A percentile compares a stretch with the other conserved stretches of the same genome.
These are phyloP conservation scores for Geotrichum klebahnii DNA, from an alignment of 1,139 yeast species.

Conservation along the genomic window DNA sequence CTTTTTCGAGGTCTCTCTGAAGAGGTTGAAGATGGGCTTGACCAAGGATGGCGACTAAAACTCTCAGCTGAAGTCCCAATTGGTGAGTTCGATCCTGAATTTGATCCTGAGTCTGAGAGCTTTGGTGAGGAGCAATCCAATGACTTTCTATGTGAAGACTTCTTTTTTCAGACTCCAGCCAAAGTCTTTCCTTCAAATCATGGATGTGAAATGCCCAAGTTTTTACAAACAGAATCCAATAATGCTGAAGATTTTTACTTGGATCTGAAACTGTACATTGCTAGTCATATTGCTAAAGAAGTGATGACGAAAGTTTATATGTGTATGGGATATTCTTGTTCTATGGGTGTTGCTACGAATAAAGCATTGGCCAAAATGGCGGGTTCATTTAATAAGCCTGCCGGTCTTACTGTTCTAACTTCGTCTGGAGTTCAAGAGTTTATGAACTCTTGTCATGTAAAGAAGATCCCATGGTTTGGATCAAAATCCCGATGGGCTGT, in stretches of 20 bases:
- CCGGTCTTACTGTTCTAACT: constrained; percentile 34
- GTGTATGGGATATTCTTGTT: constrained; percentile 36
- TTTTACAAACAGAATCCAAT: constrained; percentile 6
- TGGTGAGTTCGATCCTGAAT: constrained; percentile 29
- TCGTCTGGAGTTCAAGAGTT: constrained; percentile 31
- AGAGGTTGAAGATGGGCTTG: constrained; percentile 20
- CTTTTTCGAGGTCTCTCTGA: constrained; percentile 13
- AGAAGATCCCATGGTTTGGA: constrained; percentile 37
- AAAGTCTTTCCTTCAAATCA: constrained; percentile 27
- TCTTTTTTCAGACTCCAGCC: constrained; percentile 34
- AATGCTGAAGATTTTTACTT: constrained; percentile 18
- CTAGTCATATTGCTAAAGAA: constrained; percentile 34
- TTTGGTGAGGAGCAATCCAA: background rate
- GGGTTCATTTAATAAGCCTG: constrained; percentile 36
- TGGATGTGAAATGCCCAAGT: constrained; percentile 19
- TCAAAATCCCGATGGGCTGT: constrained; percentile 6
- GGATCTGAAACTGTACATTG: constrained; percentile 29
- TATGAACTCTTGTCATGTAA: constrained; percentile 27
- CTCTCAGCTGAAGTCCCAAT: constrained; percentile 19
- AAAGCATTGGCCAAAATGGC: constrained; percentile 38
- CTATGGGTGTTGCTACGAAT: constrained; percentile 37
- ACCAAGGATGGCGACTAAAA: constrained; percentile 14
- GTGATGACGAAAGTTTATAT: constrained; percentile 32
- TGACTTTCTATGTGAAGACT: constrained; percentile 31
- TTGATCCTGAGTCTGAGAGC: constrained; percentile 13